These are phyloP conservation scores for Trichosporon faecale DNA, from an alignment of 1,284 basidiomycete species.

Conservation along the genomic window DNA sequence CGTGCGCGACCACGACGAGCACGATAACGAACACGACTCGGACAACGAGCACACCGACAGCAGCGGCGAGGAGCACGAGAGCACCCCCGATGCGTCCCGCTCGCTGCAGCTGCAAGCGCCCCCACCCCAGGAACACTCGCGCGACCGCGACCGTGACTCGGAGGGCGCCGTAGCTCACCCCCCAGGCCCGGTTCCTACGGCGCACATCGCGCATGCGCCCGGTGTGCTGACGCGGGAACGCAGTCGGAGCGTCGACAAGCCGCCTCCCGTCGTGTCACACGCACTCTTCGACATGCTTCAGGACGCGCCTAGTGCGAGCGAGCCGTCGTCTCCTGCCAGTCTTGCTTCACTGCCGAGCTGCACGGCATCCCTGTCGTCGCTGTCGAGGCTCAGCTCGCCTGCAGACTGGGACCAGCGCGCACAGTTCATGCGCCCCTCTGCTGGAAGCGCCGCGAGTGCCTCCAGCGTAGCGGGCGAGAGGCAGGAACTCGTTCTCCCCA, in stretches of 20 bases:
- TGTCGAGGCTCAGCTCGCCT: conserved; percentile 33
- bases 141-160: background rate
- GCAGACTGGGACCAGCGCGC: conserved; percentile 18
- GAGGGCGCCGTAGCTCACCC: background rate
- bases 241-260: background rate
- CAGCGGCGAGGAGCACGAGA: background rate
- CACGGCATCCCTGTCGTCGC: conserved; percentile 32
- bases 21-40: background rate
- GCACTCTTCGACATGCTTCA: conserved; percentile 24
- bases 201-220: background rate
- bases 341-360: conserved; percentile 30
- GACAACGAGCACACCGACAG: background rate
- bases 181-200: background rate
- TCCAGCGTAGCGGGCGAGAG: background rate
- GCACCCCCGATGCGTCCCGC: background rate
- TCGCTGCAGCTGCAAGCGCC: background rate
- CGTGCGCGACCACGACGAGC: background rate
- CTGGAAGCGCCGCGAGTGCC: conserved; percentile 1
- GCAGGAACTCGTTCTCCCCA: conserved; percentile 43
- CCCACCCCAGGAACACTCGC: background rate
- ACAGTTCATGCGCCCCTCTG: conserved; percentile 8
- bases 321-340: conserved; percentile 37
- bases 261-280: conserved; percentile 12
- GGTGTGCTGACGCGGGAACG: conserved; percentile 1
- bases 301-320: conserved; percentile 26